Conservation (phyloP, 257 asterid genomes). For the Orobanche coerulescens region DNA sequence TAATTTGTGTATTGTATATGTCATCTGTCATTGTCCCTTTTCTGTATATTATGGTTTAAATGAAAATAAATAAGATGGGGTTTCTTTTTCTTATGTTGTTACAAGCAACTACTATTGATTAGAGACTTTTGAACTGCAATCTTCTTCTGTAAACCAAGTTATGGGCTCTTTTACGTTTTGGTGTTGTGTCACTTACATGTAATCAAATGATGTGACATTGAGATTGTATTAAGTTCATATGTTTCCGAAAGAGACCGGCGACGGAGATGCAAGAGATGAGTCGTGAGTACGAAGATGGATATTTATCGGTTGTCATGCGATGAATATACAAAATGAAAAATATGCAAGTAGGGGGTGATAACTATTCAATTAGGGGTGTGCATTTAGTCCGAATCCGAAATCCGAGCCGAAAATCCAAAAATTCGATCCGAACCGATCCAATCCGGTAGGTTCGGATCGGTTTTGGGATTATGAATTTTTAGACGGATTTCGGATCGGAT, state of each 20-base stretch:
- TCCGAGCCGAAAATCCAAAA: too few relatives aligned
- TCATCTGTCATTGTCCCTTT: conserved; percentile 17
- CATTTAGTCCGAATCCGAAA: too few relatives aligned
- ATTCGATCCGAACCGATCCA: too few relatives aligned
- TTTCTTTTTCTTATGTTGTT: conserved; percentile 44
- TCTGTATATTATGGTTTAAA: conserved; percentile 26
- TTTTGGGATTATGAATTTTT: too few relatives aligned
- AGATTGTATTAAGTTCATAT: conserved; percentile 8
- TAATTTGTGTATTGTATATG: conserved; percentile 11
- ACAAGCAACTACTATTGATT: conserved; percentile 27
- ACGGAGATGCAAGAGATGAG: too few relatives aligned
- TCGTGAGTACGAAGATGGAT: too few relatives aligned
- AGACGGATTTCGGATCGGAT: too few relatives aligned
- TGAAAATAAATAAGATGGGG: conserved; percentile 32
- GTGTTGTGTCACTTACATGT: neutral
- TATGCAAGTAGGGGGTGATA: too few relatives aligned
- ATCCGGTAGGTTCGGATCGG: too few relatives aligned
- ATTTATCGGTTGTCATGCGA: too few relatives aligned
- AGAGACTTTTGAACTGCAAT: conserved; percentile 19
- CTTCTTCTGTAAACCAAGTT: conserved; percentile 6
- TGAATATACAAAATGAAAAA: too few relatives aligned
- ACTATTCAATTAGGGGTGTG: too few relatives aligned
- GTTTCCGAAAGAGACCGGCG: neutral
- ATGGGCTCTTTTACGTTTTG: neutral
- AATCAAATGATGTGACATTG: conserved; percentile 14